Base-by-base conservation (phyloP, 768 basidiomycete species). In the Podaxis mareebaensis region DNA sequence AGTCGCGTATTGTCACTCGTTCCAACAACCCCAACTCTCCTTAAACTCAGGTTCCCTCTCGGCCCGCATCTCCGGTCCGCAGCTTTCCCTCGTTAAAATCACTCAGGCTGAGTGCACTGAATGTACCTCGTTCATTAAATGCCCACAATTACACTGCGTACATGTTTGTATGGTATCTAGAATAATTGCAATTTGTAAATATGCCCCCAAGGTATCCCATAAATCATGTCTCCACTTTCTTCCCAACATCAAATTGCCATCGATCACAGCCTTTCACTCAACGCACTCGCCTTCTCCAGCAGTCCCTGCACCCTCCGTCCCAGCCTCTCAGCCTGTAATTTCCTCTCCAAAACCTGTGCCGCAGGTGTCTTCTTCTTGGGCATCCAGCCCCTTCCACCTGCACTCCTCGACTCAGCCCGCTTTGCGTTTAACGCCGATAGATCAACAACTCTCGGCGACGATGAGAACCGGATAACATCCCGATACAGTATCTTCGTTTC, bases 401-500 rank as follows among this genome's bases (percentile, higher is more conserved):
- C 64, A 39, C 48, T 60, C 52, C 81, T 82, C 30, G 77, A 75
- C 65, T 85, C 81, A 48, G 76, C 76, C 24, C 85, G 75, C 70
- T 82, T 82, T 40, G 81, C 80, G 56, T 85, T 83, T 65, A 86
- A 69, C 24, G 71, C 78, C 0, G 91, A 88, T 26, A 99, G 79
- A 73, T 99, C 96, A 40, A 99, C 91, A 30, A 99, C 89, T 4
- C 85, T 83, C 0, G 93, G 90, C 2, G 88, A 86, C 0, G 94
- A 87, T 1, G 95, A 92, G 74, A 91, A 93, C 67, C 83, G 82
- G 68, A 96, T 88, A 8, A 98, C 91, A 66, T 96, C 92, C n/a
- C 91, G 85, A 70, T 93, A 95, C 20, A 99, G 80, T 46, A 89
- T 73, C 74, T 92, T 96, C 1, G 92, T 91, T 73, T 97, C 93